Evolutionary conservation across 495 filamentous ascomycete genomes (phyloP).

Genomic region (Trichoderma orchidacearum): DNA sequence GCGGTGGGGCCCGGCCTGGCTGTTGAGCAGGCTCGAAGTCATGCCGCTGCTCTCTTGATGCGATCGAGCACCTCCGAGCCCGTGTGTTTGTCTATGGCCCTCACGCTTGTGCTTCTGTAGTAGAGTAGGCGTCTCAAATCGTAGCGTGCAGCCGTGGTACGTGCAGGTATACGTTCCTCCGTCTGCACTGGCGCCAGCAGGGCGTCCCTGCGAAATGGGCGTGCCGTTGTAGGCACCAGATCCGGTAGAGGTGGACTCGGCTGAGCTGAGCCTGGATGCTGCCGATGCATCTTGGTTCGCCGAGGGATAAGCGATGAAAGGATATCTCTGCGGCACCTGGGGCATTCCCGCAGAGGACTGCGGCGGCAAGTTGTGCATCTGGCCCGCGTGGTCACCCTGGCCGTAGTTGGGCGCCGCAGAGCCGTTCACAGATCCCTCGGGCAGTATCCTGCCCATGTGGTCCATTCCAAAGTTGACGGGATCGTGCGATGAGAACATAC

Average conservation of each 20-base stretch:
- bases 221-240: slow-evolving; percentile 11
- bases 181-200: slow-evolving; percentile 49
- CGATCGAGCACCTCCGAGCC: slow-evolving; percentile 13
- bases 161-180: slow-evolving; percentile 90
- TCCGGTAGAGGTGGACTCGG: slow-evolving; percentile 18
- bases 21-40: slow-evolving; percentile 19
- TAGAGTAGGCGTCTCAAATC: slow-evolving; percentile 75
- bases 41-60: slow-evolving; percentile 9
- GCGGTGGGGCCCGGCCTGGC: slow-evolving; percentile 77
- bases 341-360: slow-evolving; percentile 28
- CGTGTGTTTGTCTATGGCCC: slow-evolving; percentile 58
- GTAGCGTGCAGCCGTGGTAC: slow-evolving; percentile 76
- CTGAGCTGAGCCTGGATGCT: slow-evolving; percentile 26
- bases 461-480: slow-evolving; percentile 13
- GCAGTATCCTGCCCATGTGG: slow-evolving; percentile 13
- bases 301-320: slow-evolving; percentile 30
- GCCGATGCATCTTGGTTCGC: slow-evolving; percentile 20
- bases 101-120: slow-evolving; percentile 95
- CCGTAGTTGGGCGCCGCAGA: slow-evolving; percentile 24
- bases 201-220: slow-evolving; percentile 31
- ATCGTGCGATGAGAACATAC: slow-evolving; percentile 51
- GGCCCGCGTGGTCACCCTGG: slow-evolving; percentile 25
- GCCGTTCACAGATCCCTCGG: not conserved
- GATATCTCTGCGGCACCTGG: slow-evolving; percentile 45
- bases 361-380: slow-evolving; percentile 19